Evolutionary conservation across 805 yeast species (phyloP).

Genomic region (Candida montana): DNA sequence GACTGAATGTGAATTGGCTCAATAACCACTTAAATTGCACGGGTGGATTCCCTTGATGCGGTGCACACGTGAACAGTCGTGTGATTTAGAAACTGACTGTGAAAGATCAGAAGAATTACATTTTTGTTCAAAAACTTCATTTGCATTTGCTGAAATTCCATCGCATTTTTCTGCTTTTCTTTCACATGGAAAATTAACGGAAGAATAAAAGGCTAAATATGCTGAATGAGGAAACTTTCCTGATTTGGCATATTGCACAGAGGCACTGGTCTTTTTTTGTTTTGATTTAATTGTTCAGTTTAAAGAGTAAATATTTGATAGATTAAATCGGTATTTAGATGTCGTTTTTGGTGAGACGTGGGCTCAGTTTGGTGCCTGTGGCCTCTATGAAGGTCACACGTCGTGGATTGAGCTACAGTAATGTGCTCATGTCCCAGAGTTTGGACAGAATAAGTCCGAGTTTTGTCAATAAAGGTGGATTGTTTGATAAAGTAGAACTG

Average conservation of each 20-base stretch:
- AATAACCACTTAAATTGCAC: no score
- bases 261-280: not conserved
- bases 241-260: not conserved
- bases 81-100: no score
- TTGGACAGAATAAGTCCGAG: slow-evolving; percentile 13
- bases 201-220: no score
- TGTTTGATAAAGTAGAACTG: slow-evolving; percentile 24
- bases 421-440: no score
- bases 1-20: no score
- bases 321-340: no score
- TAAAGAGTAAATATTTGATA: not conserved
- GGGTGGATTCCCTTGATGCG: no score
- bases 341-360: no score
- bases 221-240: not conserved
- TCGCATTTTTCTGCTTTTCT: slow-evolving; percentile 2
- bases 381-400: not conserved
- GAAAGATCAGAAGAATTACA: no score
- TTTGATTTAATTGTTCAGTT: not conserved
- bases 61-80: no score
- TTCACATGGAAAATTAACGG: slow-evolving; percentile 3
- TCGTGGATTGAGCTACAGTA: not conserved
- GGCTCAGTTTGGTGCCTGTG: not conserved
- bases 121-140: no score
- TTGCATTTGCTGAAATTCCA: no score
- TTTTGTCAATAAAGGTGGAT: slow-evolving; percentile 20